A percentile compares a stretch with the other conserved stretches of the same genome.
phyloP scores from a whole-genome alignment of 176 grass and related monocot genomes.

The Elaeis guineensis region DNA sequence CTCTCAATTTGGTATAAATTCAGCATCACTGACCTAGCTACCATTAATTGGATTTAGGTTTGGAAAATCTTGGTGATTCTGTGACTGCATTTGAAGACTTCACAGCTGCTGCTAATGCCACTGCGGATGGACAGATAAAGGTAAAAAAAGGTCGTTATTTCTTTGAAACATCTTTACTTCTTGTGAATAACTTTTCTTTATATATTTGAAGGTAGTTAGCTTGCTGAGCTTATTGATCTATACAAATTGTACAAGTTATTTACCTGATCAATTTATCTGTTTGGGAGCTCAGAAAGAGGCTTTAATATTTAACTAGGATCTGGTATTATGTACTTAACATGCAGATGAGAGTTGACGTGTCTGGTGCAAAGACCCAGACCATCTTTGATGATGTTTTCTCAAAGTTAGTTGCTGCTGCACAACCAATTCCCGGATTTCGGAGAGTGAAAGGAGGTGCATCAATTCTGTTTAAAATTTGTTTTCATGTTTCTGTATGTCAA shows the following conservation, averaged over 20 bases:
- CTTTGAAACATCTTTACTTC: background rate
- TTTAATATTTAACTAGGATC: too few species aligned
- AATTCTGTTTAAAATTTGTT: too few species aligned
- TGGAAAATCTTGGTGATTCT: constrained; percentile 4
- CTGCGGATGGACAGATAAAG: constrained; percentile 40
- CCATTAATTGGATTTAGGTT: constrained; percentile 25
- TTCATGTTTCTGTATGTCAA: too few species aligned
- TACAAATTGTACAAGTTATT: constrained; percentile 9
- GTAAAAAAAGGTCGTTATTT: constrained; percentile 20
- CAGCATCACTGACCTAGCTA: background rate
- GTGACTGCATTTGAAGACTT: constrained; percentile 28
- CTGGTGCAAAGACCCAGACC: constrained; percentile 26
- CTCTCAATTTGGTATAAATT: constrained; percentile 2
- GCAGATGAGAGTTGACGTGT: constrained; percentile 43
- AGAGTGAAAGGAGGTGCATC: constrained; percentile 48
- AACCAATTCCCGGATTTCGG: constrained; percentile 70
- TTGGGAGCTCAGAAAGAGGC: background rate
- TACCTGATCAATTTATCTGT: background rate
- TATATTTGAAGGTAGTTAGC: background rate
- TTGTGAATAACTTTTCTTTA: background rate
- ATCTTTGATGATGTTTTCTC: constrained; percentile 46
- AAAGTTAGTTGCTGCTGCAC: constrained; percentile 42
- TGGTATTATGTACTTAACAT: background rate
- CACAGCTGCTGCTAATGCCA: constrained; percentile 15
- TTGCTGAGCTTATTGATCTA: constrained; percentile 8